These are phyloP conservation scores for Candida parachauliodes DNA, from an alignment of 805 yeast species.

Conservation along the genomic window DNA sequence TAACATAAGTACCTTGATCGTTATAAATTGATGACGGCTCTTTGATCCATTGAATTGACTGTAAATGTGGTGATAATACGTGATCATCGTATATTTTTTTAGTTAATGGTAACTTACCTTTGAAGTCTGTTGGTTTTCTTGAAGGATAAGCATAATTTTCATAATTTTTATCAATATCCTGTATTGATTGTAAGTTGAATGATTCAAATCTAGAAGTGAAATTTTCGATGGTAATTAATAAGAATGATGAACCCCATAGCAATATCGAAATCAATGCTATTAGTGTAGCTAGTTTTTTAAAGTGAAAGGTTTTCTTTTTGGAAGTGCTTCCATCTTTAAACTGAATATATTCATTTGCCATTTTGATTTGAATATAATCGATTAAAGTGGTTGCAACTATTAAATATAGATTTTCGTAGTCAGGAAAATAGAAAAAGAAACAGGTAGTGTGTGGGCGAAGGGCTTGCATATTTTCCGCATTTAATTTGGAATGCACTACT, in stretches of 20 bases:
- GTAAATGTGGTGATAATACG: constrained; percentile 47
- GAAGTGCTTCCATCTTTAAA: not conserved
- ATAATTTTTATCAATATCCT: constrained; percentile 1
- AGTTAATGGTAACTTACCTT: constrained; percentile 26
- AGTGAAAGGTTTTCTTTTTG: not conserved
- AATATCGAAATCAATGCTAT: constrained; percentile 24
- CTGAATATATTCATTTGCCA: constrained; percentile 1
- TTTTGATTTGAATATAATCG: not conserved
- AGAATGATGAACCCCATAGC: constrained; percentile 36
- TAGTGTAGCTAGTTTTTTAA: constrained; percentile 2
- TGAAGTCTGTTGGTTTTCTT: constrained; percentile 7
- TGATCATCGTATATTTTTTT: constrained; percentile 47
- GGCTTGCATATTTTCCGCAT: too few species aligned
- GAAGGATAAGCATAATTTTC: constrained; percentile 10
- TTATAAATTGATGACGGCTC: constrained; percentile 44
- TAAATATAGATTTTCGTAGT: not conserved
- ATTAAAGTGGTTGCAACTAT: too few species aligned
- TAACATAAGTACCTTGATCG: constrained; percentile 67
- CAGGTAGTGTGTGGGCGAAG: not conserved
- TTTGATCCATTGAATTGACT: constrained; percentile 68
- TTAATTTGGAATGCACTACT: too few species aligned
- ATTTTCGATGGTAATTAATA: constrained; percentile 19
- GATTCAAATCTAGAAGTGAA: constrained; percentile 11
- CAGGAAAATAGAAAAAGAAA: not conserved
- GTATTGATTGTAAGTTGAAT: constrained; percentile 4